These are phyloP conservation scores for Fraxinus americana DNA, from an alignment of 257 asterid species.

Conservation along the genomic window DNA sequence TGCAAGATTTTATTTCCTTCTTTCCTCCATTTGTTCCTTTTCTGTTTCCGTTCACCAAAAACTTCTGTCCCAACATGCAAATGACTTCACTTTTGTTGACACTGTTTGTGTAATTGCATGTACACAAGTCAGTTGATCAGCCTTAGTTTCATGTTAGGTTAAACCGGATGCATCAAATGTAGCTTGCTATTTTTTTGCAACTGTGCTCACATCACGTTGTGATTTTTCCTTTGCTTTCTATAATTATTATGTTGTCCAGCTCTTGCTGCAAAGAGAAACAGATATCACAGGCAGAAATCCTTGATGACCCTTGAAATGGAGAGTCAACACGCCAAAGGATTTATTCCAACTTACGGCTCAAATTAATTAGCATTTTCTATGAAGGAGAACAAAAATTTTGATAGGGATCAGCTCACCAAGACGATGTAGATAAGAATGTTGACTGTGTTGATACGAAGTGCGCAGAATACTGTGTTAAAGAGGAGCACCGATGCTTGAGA, in stretches of 20 bases:
- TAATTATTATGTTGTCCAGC: conserved; percentile 41
- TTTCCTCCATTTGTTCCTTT: neutral
- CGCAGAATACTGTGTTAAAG: neutral
- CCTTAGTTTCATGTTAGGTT: neutral
- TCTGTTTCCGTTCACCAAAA: neutral
- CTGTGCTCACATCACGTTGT: neutral
- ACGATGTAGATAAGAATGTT: conserved; percentile 32
- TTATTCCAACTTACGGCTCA: conserved; percentile 70
- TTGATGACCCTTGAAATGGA: conserved; percentile 93
- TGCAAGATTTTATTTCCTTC: neutral
- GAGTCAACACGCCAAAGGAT: conserved; percentile 98
- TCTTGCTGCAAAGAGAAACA: conserved; percentile 82
- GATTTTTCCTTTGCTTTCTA: neutral
- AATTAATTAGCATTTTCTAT: conserved; percentile 39
- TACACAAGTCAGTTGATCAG: neutral
- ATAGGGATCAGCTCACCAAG: conserved; percentile 24
- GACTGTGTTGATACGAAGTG: conserved; percentile 22
- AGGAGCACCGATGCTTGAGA: conserved; percentile 12
- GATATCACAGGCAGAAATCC: conserved; percentile 86
- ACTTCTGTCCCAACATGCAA: neutral
- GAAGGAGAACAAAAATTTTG: conserved; percentile 24
- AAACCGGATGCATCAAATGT: neutral
- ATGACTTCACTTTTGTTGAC: neutral
- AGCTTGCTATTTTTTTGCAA: neutral
- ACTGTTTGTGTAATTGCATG: neutral